phyloP scores from a whole-genome alignment of 2,329 filamentous ascomycete genomes.

The Pseudogymnoascus sp. region DNA sequence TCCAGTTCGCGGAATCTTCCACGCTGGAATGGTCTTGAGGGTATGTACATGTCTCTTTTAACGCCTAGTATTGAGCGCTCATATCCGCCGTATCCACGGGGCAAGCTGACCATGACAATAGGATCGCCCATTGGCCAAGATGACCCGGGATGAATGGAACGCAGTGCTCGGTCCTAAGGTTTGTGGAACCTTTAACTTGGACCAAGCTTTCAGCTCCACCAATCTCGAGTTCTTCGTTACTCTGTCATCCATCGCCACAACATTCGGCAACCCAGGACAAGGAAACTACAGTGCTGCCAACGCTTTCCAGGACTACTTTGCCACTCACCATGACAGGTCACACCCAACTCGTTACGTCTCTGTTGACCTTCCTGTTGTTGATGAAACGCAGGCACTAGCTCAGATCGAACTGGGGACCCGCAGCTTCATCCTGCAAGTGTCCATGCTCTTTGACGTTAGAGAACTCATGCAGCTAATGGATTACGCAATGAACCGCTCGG shows the following conservation, averaged over 20 bases:
- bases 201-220: not conserved
- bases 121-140: slow-evolving; percentile 18
- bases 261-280: slow-evolving; percentile 9
- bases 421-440: slow-evolving; percentile 13
- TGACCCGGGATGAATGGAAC: slow-evolving; percentile 11
- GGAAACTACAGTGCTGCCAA: slow-evolving; percentile 13
- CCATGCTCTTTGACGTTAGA: slow-evolving; percentile 18
- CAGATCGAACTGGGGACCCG: slow-evolving; percentile 8
- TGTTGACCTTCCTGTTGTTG: slow-evolving; percentile 19
- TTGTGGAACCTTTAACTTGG: slow-evolving; percentile 13
- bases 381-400: slow-evolving; percentile 14
- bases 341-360: slow-evolving; percentile 14
- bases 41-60: not conserved
- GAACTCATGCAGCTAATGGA: slow-evolving; percentile 20
- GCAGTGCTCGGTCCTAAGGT: slow-evolving; percentile 13
- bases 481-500: slow-evolving; percentile 19
- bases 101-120: not conserved
- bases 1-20: not conserved
- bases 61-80: not conserved
- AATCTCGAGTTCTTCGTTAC: slow-evolving; percentile 12
- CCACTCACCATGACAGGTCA: not conserved
- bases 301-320: slow-evolving; percentile 13
- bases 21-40: not conserved
- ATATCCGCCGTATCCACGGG: not conserved
- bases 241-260: not conserved